Percentiles rank a stretch among this genome's conserved stretches.
Evolutionary conservation across 2,329 filamentous ascomycete species (phyloP).

Genomic region (Aspergillus pseudotamarii): DNA sequence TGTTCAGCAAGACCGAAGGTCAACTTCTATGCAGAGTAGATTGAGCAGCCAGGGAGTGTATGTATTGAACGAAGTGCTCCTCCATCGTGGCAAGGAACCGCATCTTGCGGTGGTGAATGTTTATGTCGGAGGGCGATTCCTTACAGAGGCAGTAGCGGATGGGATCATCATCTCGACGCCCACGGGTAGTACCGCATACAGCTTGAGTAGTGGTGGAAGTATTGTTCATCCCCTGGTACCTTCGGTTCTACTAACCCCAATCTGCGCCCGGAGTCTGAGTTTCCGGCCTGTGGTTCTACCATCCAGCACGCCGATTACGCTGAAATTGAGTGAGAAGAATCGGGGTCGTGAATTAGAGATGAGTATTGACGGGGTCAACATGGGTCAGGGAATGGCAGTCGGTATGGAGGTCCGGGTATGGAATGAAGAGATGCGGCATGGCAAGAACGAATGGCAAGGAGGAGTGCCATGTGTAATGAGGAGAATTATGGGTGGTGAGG

Average conservation of each 20-base stretch:
- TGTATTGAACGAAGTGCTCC: slow-evolving; percentile 93
- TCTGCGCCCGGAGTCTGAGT: slow-evolving; percentile 87
- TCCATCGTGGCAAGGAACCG: slow-evolving; percentile 86
- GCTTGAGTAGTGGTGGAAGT: slow-evolving; percentile 84
- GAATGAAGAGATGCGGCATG: slow-evolving; percentile 72
- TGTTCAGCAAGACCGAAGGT: slow-evolving; percentile 54
- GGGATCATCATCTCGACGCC: slow-evolving; percentile 93
- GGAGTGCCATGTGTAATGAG: slow-evolving; percentile 92
- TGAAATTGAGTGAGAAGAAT: slow-evolving; percentile 80
- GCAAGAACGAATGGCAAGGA: slow-evolving; percentile 63
- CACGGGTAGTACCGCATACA: slow-evolving; percentile 94
- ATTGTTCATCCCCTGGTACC: slow-evolving; percentile 94
- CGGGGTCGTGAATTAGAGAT: slow-evolving; percentile 75
- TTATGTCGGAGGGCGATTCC: slow-evolving; percentile 81
- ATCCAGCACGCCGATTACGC: slow-evolving; percentile 77
- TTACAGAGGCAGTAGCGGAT: slow-evolving; percentile 93
- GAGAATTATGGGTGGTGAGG: slow-evolving; percentile 53
- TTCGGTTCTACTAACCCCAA: slow-evolving; percentile 86
- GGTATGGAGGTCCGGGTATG: slow-evolving; percentile 87
- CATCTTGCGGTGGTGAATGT: slow-evolving; percentile 92
- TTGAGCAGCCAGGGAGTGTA: slow-evolving; percentile 53
- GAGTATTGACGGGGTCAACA: slow-evolving; percentile 74
- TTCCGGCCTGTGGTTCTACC: slow-evolving; percentile 91
- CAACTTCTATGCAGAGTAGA: slow-evolving; percentile 28
- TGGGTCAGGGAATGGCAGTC: slow-evolving; percentile 66